Percentiles rank a stretch among this genome's conserved stretches.
These are phyloP conservation scores for Claviceps sp. DNA, from an alignment of 2,329 filamentous ascomycete genomes.

Conservation along the genomic window DNA sequence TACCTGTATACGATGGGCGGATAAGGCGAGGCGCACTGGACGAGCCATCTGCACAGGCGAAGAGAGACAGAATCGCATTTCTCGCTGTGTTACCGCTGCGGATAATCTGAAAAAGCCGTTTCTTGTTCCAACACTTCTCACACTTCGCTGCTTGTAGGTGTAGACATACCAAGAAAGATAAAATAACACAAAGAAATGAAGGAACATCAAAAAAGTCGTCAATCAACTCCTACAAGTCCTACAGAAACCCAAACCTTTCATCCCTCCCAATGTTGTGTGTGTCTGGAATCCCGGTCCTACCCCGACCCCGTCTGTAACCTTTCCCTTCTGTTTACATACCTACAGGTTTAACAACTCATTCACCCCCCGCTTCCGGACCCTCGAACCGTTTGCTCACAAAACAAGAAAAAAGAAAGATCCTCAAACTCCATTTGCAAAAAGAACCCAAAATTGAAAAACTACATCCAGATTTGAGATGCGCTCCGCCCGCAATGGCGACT, in stretches of 20 bases:
- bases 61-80: too few relatives aligned
- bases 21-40: too few relatives aligned
- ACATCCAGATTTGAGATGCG: slow-evolving; percentile 22
- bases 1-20: too few relatives aligned
- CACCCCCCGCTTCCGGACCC: slow-evolving; percentile 4
- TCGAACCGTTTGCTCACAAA: slow-evolving; percentile 2
- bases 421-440: slow-evolving; percentile 26
- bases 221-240: slow-evolving; percentile 11
- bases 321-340: slow-evolving; percentile 10
- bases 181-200: not conserved
- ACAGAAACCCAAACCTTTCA: slow-evolving; percentile 4
- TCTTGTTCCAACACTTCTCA: too few relatives aligned
- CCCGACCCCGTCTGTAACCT: not conserved
- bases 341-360: slow-evolving; percentile 4
- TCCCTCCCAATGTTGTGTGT: not conserved
- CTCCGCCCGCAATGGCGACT: not conserved
- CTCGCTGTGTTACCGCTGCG: too few relatives aligned
- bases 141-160: too few relatives aligned
- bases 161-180: not conserved
- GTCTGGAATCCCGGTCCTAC: not conserved
- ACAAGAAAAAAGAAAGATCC: slow-evolving; percentile 11
- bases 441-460: slow-evolving; percentile 21
- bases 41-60: too few relatives aligned
- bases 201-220: slow-evolving; percentile 4
- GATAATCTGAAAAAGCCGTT: too few relatives aligned